phyloP scores from a whole-genome alignment of 805 yeast genomes.

The Cyberlindnera bimundalis region DNA sequence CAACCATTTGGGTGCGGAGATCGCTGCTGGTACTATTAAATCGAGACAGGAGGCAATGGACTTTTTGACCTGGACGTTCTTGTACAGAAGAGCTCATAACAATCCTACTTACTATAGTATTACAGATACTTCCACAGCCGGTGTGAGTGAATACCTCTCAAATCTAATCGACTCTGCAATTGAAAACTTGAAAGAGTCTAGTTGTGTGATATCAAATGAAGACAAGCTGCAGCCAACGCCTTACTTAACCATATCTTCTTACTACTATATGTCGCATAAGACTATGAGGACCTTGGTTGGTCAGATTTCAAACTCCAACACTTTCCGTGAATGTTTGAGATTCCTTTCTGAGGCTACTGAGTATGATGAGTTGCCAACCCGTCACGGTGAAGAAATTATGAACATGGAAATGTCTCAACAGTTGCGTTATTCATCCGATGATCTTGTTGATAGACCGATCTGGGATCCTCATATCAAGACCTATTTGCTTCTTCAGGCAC shows the following conservation, averaged over 20 bases:
- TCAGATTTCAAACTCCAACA: constrained; percentile 41
- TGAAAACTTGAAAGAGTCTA: constrained; percentile 63
- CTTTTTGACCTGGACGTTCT: constrained; percentile 94
- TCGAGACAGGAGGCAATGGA: constrained; percentile 90
- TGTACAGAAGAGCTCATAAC: constrained; percentile 88
- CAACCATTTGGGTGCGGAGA: constrained; percentile 95
- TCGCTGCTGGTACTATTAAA: constrained; percentile 91
- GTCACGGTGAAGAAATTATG: constrained; percentile 56
- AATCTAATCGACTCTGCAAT: constrained; percentile 68
- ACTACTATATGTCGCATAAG: constrained; percentile 88
- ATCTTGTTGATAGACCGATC: constrained; percentile 72
- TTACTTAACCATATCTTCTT: constrained; percentile 79
- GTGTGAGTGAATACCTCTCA: constrained; percentile 75
- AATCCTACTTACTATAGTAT: constrained; percentile 92
- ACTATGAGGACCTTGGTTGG: constrained; percentile 70
- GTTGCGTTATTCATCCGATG: constrained; percentile 59
- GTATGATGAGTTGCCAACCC: constrained; percentile 82
- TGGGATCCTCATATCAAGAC: constrained; percentile 80
- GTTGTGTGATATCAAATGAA: constrained; percentile 57
- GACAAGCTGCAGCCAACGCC: constrained; percentile 62
- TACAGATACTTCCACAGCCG: constrained; percentile 67
- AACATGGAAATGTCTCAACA: constrained; percentile 79
- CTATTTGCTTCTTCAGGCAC: constrained; percentile 84
- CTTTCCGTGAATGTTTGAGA: constrained; percentile 72
- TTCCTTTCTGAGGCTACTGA: constrained; percentile 90